Percentiles rank a stretch among this genome's conserved stretches.
Evolutionary conservation across 1,139 yeast species (phyloP).

Genomic region (Scheffersomyces titani): DNA sequence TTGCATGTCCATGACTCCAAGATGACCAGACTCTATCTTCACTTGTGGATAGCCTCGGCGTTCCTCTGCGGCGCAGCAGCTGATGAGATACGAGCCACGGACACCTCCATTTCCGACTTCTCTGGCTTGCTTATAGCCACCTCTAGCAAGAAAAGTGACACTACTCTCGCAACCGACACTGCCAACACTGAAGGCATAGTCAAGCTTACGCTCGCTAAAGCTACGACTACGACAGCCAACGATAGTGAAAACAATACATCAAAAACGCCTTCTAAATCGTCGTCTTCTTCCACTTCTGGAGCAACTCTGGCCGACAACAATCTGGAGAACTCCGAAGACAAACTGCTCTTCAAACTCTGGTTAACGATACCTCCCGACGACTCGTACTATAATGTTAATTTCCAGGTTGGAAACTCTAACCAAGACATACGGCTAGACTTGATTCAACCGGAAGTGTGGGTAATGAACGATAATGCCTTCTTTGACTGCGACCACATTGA

Average conservation of each 20-base stretch:
- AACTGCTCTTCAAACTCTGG: constrained; percentile 18
- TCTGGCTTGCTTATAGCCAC: not conserved
- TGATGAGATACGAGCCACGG: not conserved
- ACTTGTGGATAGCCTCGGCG: not conserved
- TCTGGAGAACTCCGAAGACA: constrained; percentile 18
- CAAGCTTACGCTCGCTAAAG: not conserved
- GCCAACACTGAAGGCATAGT: not conserved
- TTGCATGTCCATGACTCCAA: not conserved
- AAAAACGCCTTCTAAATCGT: not conserved
- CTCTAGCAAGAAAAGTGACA: not conserved
- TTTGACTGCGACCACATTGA: constrained; percentile 23
- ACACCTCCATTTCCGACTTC: not conserved
- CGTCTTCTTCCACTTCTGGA: not conserved
- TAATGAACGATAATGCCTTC: constrained; percentile 26
- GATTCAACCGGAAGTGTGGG: constrained; percentile 41
- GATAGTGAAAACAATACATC: not conserved
- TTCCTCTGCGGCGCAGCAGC: not conserved
- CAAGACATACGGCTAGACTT: constrained; percentile 30
- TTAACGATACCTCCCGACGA: constrained; percentile 16
- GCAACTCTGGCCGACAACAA: not conserved
- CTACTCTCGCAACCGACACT: not conserved
- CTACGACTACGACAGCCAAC: not conserved
- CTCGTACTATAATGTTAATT: constrained; percentile 6
- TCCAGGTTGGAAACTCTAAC: constrained; percentile 4
- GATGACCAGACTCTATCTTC: not conserved